Evolutionary conservation across 179 eudicot genomes (phyloP).

Genomic region (Pouteria campechiana): DNA sequence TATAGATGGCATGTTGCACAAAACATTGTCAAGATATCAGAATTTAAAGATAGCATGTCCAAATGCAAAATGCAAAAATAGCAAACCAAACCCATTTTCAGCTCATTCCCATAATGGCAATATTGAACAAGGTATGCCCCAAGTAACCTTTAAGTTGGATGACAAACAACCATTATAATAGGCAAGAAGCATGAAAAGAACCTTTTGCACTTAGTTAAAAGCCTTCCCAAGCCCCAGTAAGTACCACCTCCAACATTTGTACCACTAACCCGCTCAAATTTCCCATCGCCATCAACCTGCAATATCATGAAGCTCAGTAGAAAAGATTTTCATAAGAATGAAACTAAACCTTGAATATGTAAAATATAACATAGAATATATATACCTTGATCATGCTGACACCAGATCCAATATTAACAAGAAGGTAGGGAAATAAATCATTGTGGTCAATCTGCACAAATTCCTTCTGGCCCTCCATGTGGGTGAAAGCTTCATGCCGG

Average conservation of each 20-base stretch:
- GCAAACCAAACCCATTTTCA: too few species aligned
- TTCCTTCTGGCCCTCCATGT: conserved; percentile 88
- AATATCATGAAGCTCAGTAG: conserved; percentile 6
- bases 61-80: too few species aligned
- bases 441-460: conserved; percentile 94
- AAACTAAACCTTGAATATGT: too few species aligned
- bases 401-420: conserved; percentile 96
- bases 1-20: too few species aligned
- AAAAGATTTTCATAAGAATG: too few species aligned
- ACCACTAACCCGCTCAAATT: conserved; percentile 90
- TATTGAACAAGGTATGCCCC: too few species aligned
- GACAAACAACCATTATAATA: too few species aligned
- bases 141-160: too few species aligned
- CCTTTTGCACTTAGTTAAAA: conserved; percentile 95
- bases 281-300: conserved; percentile 95
- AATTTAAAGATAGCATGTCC: too few species aligned
- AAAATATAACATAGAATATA: too few species aligned
- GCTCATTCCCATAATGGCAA: too few species aligned
- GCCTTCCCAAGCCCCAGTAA: conserved; percentile 93
- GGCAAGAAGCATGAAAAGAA: conserved; percentile 17
- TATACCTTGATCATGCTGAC: conserved; percentile 98
- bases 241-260: conserved; percentile 99
- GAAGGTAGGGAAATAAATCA: conserved; percentile 88
- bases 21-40: too few species aligned
- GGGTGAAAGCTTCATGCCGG: conserved; percentile 97